phyloP scores from a whole-genome alignment of 176 grass and related monocot species.

The Triticum timopheevii region DNA sequence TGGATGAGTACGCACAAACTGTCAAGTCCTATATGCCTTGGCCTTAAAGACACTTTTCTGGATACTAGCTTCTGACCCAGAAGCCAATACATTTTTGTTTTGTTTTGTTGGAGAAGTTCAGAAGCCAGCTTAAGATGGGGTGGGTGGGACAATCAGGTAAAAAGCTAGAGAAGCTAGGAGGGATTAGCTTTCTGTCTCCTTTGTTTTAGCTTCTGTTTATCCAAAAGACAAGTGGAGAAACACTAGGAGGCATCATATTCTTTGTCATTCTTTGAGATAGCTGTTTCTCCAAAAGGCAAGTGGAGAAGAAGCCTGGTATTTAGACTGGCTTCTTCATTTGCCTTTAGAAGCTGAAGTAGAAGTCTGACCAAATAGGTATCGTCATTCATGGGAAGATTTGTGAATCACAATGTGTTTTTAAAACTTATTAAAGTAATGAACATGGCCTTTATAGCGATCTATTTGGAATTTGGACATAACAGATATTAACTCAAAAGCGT shows the following conservation, averaged over 20 bases:
- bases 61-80: constrained; percentile 12
- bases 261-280: neutral
- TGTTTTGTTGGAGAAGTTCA: neutral
- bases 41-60: neutral
- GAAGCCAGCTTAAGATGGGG: neutral
- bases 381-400: neutral
- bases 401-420: too few relatives aligned
- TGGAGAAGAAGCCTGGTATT: neutral
- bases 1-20: neutral
- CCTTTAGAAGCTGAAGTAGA: constrained; percentile 23
- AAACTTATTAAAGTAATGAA: neutral
- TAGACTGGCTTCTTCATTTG: neutral
- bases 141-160: neutral
- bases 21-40: neutral
- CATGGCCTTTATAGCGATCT: neutral
- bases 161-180: constrained; percentile 16
- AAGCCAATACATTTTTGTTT: neutral
- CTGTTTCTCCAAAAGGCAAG: neutral
- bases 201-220: constrained; percentile 4
- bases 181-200: neutral
- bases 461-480: constrained; percentile 1
- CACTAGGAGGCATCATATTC: neutral
- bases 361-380: neutral
- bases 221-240: neutral
- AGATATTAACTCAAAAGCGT: constrained; percentile 1